Evolutionary conservation across 139 green algal genomes (phyloP).

Genomic region (Astrephomene gubernaculifera): DNA sequence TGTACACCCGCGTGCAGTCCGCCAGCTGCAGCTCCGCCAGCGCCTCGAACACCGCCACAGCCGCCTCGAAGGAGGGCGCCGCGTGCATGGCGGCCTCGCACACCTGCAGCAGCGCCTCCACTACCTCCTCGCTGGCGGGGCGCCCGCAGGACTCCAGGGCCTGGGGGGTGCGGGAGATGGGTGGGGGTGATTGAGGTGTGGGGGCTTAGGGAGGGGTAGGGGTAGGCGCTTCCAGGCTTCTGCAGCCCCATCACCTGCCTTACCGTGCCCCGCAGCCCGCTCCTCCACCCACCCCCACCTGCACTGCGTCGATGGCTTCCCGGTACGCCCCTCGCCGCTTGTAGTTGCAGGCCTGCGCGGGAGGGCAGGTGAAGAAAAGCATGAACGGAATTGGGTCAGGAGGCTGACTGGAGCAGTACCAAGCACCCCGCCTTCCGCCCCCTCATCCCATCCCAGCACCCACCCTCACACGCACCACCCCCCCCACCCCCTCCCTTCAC

Average conservation of each 20-base stretch:
- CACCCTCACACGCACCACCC: background rate
- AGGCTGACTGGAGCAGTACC: no score
- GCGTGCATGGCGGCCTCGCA: constrained; percentile 46
- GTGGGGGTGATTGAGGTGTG: background rate
- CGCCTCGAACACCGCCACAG: constrained; percentile 23
- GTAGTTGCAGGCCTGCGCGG: constrained; percentile 45
- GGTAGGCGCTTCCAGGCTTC: background rate
- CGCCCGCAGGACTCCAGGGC: background rate
- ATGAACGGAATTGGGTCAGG: no score
- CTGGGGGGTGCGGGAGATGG: background rate
- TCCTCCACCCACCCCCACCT: background rate
- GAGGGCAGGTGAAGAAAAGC: background rate
- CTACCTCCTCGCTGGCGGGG: constrained; percentile 23
- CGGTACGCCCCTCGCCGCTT: constrained; percentile 37
- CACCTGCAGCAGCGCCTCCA: constrained; percentile 42
- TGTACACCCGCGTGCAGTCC: constrained; percentile 48
- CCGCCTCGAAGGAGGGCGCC: constrained; percentile 33
- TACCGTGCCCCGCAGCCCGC: no score
- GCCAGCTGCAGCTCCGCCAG: constrained; percentile 21
- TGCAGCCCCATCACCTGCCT: no score
- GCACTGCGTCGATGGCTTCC: constrained; percentile 36
- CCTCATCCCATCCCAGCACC: background rate
- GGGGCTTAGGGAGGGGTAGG: background rate
- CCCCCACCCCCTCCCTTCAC: background rate
- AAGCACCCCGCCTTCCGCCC: background rate